phyloP scores from a whole-genome alignment of 306 rosid species.

The Prunus padus region DNA sequence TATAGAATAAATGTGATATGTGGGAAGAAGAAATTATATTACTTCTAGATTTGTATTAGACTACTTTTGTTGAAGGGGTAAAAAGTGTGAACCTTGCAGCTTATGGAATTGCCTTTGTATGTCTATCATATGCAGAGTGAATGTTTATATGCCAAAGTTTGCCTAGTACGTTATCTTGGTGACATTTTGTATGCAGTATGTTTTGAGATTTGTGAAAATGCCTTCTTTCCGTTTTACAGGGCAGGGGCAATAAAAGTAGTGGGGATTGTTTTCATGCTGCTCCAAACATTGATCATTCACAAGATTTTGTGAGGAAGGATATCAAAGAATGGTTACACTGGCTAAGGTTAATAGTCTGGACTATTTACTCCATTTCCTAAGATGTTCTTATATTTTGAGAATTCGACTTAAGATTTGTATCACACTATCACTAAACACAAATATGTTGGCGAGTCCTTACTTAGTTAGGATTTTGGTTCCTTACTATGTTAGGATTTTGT shows the following conservation, averaged over 20 bases:
- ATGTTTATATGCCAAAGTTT: neutral
- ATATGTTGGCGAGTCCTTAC: too few species aligned
- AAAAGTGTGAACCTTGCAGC: neutral
- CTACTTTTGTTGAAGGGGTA: neutral
- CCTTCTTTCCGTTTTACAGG: slow-evolving; percentile 49
- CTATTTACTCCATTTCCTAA: slow-evolving; percentile 13
- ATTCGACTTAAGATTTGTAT: neutral
- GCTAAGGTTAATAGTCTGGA: slow-evolving; percentile 59
- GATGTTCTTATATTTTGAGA: neutral
- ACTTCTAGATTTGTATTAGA: neutral
- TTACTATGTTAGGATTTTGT: too few species aligned
- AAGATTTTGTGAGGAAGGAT: slow-evolving; percentile 97
- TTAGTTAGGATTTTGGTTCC: too few species aligned
- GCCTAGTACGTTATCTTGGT: neutral
- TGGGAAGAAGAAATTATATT: neutral
- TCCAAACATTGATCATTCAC: slow-evolving; percentile 98
- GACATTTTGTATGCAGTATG: neutral
- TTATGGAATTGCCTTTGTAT: neutral
- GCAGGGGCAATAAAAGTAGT: slow-evolving; percentile 88
- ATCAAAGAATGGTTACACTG: slow-evolving; percentile 88
- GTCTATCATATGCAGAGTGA: neutral
- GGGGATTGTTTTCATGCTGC: slow-evolving; percentile 98
- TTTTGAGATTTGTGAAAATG: slow-evolving; percentile 18
- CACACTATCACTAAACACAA: neutral
- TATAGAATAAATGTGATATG: neutral